phyloP scores from a whole-genome alignment of 345 rosid genomes.

The Salix exigua region DNA sequence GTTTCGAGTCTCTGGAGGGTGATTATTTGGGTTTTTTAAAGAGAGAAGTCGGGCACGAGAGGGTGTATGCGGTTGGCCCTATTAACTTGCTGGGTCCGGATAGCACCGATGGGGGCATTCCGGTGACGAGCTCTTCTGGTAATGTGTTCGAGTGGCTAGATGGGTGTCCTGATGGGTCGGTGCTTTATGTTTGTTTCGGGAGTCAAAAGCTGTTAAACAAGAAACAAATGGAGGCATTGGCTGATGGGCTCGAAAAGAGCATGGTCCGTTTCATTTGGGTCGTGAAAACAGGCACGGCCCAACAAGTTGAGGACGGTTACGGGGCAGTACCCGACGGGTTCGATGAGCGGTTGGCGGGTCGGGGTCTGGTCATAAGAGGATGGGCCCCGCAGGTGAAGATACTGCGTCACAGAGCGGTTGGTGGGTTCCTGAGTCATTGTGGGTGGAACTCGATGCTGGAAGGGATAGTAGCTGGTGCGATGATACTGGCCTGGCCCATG shows the following conservation, averaged over 20 bases:
- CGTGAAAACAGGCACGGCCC: conserved; percentile 32
- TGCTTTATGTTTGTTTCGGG: conserved; percentile 63
- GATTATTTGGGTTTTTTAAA: conserved; percentile 35
- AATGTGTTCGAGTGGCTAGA: conserved; percentile 48
- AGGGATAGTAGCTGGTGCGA: conserved; percentile 46
- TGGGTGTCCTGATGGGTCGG: conserved; percentile 45
- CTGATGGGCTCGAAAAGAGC: conserved; percentile 50
- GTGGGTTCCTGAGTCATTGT: conserved; percentile 64
- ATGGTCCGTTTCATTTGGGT: conserved; percentile 57
- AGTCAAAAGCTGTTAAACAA: conserved; percentile 44
- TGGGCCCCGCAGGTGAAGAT: conserved; percentile 61
- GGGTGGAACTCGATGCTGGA: conserved; percentile 80
- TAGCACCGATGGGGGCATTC: not conserved
- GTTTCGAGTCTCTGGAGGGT: conserved; percentile 43
- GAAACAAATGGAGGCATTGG: conserved; percentile 51
- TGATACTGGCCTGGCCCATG: conserved; percentile 68
- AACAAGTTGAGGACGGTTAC: conserved; percentile 11
- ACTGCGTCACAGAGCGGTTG: conserved; percentile 51
- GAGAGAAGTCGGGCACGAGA: conserved; percentile 35
- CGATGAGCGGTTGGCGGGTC: conserved; percentile 37
- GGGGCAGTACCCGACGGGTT: conserved; percentile 42
- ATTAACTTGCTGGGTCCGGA: conserved; percentile 38
- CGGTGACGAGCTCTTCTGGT: not conserved
- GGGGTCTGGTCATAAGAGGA: conserved; percentile 42
- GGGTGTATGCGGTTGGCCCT: conserved; percentile 59